A percentile compares a stretch with the other conserved stretches of the same genome.
Evolutionary conservation across 139 green algal genomes (phyloP).

Genomic region (Micractinium conductrix): DNA sequence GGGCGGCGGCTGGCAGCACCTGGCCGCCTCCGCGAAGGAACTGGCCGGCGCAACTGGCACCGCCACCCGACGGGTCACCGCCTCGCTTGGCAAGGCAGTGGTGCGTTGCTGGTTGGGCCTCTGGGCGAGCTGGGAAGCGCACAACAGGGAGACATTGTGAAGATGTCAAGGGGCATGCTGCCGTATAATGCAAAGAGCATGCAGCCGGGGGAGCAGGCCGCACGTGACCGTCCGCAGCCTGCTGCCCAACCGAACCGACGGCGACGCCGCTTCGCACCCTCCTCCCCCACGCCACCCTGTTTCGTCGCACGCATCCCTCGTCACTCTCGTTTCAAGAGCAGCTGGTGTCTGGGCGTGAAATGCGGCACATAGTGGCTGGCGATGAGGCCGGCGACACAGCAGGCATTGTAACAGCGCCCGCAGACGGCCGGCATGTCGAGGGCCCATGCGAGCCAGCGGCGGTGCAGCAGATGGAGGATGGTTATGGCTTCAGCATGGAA

Average conservation of each 20-base stretch:
- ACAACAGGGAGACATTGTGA: no score
- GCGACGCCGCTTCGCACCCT: background rate
- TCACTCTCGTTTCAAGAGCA: no score
- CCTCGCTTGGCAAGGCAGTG: constrained; percentile 19
- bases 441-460: background rate
- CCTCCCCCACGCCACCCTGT: no score
- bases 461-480: constrained; percentile 21
- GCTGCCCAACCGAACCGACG: background rate
- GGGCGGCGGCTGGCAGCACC: constrained; percentile 16
- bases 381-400: background rate
- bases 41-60: background rate
- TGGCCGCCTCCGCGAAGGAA: constrained; percentile 18
- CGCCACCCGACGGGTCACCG: background rate
- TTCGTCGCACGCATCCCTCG: no score
- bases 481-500: constrained; percentile 58
- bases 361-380: constrained; percentile 7
- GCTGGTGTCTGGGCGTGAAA: background rate
- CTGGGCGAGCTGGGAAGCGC: no score
- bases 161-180: no score
- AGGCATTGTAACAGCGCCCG: background rate
- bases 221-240: no score
- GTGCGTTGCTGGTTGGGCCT: no score
- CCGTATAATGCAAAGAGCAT: no score
- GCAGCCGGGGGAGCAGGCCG: no score
- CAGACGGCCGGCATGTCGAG: no score